Evolutionary conservation across 2,329 filamentous ascomycete genomes (phyloP), one percentile per base, ranked within the genome.

Genomic region (Penicillium paneum): DNA sequence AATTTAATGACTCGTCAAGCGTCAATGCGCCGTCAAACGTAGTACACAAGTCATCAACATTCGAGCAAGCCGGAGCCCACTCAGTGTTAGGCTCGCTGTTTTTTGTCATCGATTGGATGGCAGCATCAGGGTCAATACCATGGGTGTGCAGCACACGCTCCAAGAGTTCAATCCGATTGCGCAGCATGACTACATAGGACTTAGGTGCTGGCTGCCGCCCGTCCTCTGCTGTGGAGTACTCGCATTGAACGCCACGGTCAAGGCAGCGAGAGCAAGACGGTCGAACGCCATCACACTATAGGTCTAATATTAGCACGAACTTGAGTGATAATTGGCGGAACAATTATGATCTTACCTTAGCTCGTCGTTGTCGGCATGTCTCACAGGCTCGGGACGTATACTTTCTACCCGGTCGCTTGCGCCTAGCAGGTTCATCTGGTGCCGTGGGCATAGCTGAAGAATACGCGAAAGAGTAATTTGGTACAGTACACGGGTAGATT

Each of bases 1-100:
- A 72, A 35, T 72, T 71, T 28, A 71, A 54, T 6, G 69, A 66
- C 36, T 72, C 71, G n/a, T 74, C 71, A 0, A 73, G 42, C 15
- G 67, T 69, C 1, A 74, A 57, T 4, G 67, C 61, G 0, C 71
- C 71, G 36, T 72, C 67, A 44, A 71, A 67, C 3, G 60, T 61
- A 2, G 60, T 49, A 24, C 54, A 64, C 11, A 68, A 8, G n/a
- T 65, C 59, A 31, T 64, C 59, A 39, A 63, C 44, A 26, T 51
- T 54, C 11, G 59, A 48, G 29, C 21, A 50, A n/a, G 32, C 47
- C 3, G 49, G 24, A 12, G 32, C 15, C 19, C 34, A 32, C n/a
- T 45, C 38, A 2, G 46, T 12, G 17, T 56, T 43, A 8, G 40
- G 12, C 31, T 48, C 10, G 38, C 36, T 50, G 28, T 54, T 39